A percentile compares a stretch with the other conserved stretches of the same genome.
These are phyloP conservation scores for Cylindricascospora bacillispora DNA, from an alignment of 1,139 yeast genomes.

Conservation along the genomic window DNA sequence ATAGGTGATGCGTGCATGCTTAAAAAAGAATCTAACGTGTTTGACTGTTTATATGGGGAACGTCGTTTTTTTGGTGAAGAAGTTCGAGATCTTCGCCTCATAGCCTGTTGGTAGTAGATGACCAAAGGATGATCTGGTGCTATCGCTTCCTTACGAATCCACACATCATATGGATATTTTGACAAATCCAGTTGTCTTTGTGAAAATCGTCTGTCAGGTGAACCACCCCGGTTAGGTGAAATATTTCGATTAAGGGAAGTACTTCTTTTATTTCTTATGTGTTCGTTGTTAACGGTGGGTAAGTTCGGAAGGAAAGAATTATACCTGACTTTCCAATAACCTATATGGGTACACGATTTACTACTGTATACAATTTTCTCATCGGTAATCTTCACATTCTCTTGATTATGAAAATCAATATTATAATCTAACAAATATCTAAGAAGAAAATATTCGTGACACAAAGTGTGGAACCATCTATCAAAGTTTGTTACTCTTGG, in stretches of 20 bases:
- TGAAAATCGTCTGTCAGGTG: constrained; percentile 8
- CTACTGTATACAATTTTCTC: constrained; percentile 10
- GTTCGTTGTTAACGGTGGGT: not conserved
- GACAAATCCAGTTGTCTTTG: constrained; percentile 12
- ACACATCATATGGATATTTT: constrained; percentile 10
- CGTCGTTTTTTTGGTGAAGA: constrained; percentile 4
- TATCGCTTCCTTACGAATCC: constrained; percentile 6
- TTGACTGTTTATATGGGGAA: constrained; percentile 10
- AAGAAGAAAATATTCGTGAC: constrained; percentile 15
- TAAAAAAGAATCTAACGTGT: constrained; percentile 17
- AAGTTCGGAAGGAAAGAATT: constrained; percentile 11
- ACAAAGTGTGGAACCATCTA: constrained; percentile 18
- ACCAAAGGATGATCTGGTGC: constrained; percentile 1
- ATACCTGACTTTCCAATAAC: constrained; percentile 17
- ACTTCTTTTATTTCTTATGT: not conserved
- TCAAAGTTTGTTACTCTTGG: constrained; percentile 14
- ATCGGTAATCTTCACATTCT: constrained; percentile 14
- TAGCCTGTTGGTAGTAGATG: not conserved
- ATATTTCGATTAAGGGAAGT: constrained; percentile 6
- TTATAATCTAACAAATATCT: constrained; percentile 7
- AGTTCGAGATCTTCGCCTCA: not conserved
- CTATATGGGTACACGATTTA: constrained; percentile 6
- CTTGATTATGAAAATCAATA: not conserved
- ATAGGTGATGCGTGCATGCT: constrained; percentile 13
- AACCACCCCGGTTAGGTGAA: not conserved